A percentile compares a stretch with the other conserved stretches of the same genome.
phyloP scores from a whole-genome alignment of 805 yeast genomes.

The Candida koratica region DNA sequence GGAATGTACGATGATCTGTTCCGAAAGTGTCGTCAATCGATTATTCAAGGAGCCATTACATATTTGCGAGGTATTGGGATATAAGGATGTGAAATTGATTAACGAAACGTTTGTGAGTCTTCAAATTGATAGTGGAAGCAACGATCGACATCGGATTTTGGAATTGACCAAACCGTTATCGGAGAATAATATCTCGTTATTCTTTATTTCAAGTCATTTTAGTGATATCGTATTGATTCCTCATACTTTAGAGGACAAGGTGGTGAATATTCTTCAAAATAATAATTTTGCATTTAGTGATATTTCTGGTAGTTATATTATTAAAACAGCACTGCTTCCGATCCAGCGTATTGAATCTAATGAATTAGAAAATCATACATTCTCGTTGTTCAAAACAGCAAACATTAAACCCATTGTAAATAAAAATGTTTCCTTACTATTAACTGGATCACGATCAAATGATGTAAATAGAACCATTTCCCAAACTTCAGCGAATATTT shows the following conservation, averaged over 20 bases:
- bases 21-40: conserved; percentile 32
- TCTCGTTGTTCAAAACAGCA: conserved; percentile 31
- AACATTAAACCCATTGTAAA: conserved; percentile 45
- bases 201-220: conserved; percentile 60
- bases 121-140: conserved; percentile 56
- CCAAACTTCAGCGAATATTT: conserved; percentile 39
- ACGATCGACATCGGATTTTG: conserved; percentile 43
- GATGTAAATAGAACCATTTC: conserved; percentile 40
- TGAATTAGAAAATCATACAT: conserved; percentile 28
- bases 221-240: conserved; percentile 65
- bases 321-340: conserved; percentile 2
- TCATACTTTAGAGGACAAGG: conserved; percentile 37
- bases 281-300: conserved; percentile 44
- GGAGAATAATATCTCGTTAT: conserved; percentile 51
- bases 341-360: neutral
- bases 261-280: conserved; percentile 41
- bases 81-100: conserved; percentile 36
- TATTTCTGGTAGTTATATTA: conserved; percentile 40
- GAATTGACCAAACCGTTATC: conserved; percentile 59
- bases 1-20: conserved; percentile 61
- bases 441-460: conserved; percentile 58
- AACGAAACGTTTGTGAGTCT: conserved; percentile 47
- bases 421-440: conserved; percentile 36
- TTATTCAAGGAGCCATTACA: conserved; percentile 40
- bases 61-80: conserved; percentile 28